Evolutionary conservation across 2,329 filamentous ascomycete species (phyloP), one percentile per base, ranked within the genome.

Genomic region (Rutstroemia sp.): DNA sequence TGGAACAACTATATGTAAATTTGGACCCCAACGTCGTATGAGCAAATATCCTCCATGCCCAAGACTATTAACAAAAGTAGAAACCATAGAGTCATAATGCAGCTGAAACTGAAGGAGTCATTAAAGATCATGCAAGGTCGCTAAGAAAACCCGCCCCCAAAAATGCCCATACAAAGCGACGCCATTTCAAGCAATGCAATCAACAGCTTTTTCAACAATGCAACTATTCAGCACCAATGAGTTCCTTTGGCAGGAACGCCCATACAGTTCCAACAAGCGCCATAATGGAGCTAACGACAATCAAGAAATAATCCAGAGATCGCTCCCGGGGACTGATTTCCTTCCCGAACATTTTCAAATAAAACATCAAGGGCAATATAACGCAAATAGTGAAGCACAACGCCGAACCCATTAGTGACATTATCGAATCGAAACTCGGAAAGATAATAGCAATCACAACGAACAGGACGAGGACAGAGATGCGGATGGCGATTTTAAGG

Each of bases 331-430:
- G 63, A 1, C 77, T 73, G 47, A 96, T 82, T 58, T 92, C 84
- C 50, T 83, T 78, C 48, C 84, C 83, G 69, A 95, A 97, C 1
- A 97, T 82, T 73, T 92, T 95, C 56, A 97, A 74, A 68, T 97
- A 91, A 69, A 99, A 97, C 4, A 85, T 80, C 34, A 96, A 75
- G 0, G 92, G 94, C 51, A 99, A 77, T 71, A 95, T 91, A 62
- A 97, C 85, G 72, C 92, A 97, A 62, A 97, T 95, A 17, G 89
- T 89, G 65, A 96, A 96, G 73, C 92, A 96, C 16, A 96, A 79
- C 3, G 91, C 87, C 41, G 88, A 89, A 12, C 94, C 92, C 74
- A 97, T 84, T 54, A 89, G 76, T 41, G 82, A 81, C 84, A 88
- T 88, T 65, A 88, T 86, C 61, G 80, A 78, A 67, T 89, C 86